Evolutionary conservation across 345 rosid species (phyloP), one percentile per base, ranked within the genome.

Genomic region (Murraya koenigii): DNA sequence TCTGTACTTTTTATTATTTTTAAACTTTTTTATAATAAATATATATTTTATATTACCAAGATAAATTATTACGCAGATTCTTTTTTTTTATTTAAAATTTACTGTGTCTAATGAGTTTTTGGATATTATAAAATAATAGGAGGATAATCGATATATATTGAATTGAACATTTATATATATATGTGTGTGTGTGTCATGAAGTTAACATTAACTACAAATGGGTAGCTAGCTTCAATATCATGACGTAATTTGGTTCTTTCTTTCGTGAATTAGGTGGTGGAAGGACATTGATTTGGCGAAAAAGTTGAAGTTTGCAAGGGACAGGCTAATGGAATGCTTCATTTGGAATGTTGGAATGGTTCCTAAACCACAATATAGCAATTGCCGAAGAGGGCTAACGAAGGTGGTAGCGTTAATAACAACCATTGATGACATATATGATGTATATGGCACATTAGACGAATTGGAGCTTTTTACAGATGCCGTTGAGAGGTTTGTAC

Each of bases 321-420:
- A 87, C 66, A 81, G 90, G 54, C 76, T 86, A 26, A 64, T 84
- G 88, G 89, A 89, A 66, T 84, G 90, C 82, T 89, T 81, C 82
- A 74, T 86, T 30, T 86, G 88, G 86, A 49, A 79, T 0, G 78
- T 83, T n/a, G 90, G 87, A 36, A 72, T 87, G 54, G 69, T 70
- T 8, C 56, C 28, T 26, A 77, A 81, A 25, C 88, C 88, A 22
- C 78, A 80, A 10, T 82, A 75, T 39, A 66, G 80, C 32, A 28
- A 68, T 2, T 80, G 76, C 20, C 0, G 41, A 64, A 64, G 4
- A 32, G 41, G 67, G 39, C 22, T 52, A 15, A 87, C 88, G 2
- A 89, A 84, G 75, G 85, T 86, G 19, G 58, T 80, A 6, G 32
- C 83, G 0, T 54, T 89, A 14, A 69, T 85, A 1, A 85, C 89